phyloP scores from a whole-genome alignment of 148 eudicot species.

The Cornus kousa region DNA sequence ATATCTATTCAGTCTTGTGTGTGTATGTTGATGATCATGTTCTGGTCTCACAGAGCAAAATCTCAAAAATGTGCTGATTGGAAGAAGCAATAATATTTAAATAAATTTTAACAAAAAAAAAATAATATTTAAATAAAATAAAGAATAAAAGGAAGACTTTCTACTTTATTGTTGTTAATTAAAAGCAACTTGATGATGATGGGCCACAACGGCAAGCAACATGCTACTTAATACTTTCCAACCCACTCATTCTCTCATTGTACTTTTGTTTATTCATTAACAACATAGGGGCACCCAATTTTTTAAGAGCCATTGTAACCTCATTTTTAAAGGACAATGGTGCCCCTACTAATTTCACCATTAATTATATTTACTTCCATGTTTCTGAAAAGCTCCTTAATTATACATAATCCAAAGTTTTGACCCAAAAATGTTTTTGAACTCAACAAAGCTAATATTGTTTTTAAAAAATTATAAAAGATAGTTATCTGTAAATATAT shows the following conservation, averaged over 20 bases:
- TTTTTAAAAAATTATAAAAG: too few relatives aligned
- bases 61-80: neutral
- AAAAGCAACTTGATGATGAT: neutral
- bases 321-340: neutral
- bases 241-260: neutral
- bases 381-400: too few relatives aligned
- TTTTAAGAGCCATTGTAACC: neutral
- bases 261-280: neutral
- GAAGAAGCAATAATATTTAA: neutral
- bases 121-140: neutral
- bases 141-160: neutral
- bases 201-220: neutral
- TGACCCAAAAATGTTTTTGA: too few relatives aligned
- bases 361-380: too few relatives aligned
- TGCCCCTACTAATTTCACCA: neutral
- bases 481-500: too few relatives aligned
- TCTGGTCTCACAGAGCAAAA: neutral
- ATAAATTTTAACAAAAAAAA: too few relatives aligned
- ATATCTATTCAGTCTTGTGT: neutral
- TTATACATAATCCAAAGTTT: too few relatives aligned
- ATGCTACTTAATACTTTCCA: constrained; percentile 1
- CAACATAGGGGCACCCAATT: neutral
- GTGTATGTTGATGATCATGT: neutral
- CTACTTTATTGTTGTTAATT: neutral
- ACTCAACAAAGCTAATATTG: too few relatives aligned